Evolutionary conservation across 495 filamentous ascomycete genomes (phyloP), one percentile per base, ranked within the genome.

Genomic region (Aspergillus homomorphus): DNA sequence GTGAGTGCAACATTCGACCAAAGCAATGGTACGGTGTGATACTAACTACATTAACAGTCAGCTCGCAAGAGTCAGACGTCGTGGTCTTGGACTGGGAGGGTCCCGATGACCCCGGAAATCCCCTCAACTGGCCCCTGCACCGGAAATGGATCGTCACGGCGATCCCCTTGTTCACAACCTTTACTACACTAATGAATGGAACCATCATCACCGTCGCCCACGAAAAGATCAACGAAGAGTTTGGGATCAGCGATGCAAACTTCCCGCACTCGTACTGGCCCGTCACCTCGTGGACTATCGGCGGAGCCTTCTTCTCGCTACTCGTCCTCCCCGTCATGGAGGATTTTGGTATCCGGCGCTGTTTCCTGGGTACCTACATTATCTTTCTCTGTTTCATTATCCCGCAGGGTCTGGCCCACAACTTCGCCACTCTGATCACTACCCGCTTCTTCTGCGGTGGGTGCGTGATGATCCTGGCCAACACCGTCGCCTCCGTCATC

Each of bases 41-140:
- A 38, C 33, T 38, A 12, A 38, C 12, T 2, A 12, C 33, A 38
- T 14, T 2, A 7, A 5, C 33, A 38, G 33, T 12, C 33, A 38
- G 33, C 33, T 50, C 21, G 9, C 21, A 26, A 16, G 21, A 50
- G 10, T 24, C 22, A 26, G 8, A 51, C 22, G 19, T 30, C 23
- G 19, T 56, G 4, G n/a, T 73, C 43, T 64, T 73, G n/a, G 69
- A 77, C 52, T 84, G 80, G 76, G 68, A 80, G 63, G 77, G 78
- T 52, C 71, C 78, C 7, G 63, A 74, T 16, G 83, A 86, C 63
- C 76, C 75, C 0, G 72, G 69, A 24, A 84, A 87, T 59, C 85
- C 85, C 9, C 77, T 77, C 69, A 87, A 87, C 66, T 88, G 85
- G 85, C 72, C 85, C 16, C 53, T 70, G 19, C 63, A 71, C 44